Conservation (phyloP, 176 grass and related monocot species). For the Aegilops longissima region DNA sequence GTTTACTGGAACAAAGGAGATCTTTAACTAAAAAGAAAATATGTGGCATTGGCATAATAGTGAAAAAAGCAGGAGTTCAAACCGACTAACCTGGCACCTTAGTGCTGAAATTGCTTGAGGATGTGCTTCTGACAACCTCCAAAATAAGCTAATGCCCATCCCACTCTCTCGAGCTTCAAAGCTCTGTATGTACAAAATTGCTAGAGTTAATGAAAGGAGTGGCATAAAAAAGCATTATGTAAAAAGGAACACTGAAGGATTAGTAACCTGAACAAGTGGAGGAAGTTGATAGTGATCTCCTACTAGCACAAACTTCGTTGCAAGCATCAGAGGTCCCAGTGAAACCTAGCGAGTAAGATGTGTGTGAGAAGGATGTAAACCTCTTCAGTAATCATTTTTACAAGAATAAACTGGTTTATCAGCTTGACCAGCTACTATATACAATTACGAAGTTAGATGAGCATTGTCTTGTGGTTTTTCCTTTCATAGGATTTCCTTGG, state of each 20-base stretch:
- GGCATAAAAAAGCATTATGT: not conserved
- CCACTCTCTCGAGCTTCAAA: conserved; percentile 88
- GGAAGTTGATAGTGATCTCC: conserved; percentile 98
- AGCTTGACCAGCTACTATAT: not conserved
- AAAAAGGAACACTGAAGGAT: not conserved
- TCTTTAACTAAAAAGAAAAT: conserved; percentile 31
- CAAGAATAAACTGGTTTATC: conserved; percentile 1
- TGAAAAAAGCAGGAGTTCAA: not conserved
- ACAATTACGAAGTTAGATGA: not conserved
- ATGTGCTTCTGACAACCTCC: conserved; percentile 95
- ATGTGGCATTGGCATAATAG: not conserved
- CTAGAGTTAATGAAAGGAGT: not conserved
- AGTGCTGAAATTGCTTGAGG: conserved; percentile 92
- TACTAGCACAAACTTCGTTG: conserved; percentile 92
- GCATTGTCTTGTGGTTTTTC: not conserved
- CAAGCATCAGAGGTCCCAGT: conserved; percentile 91
- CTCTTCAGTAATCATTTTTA: conserved; percentile 18
- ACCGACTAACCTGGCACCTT: conserved; percentile 71
- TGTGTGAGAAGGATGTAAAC: conserved; percentile 10
- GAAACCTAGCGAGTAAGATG: conserved; percentile 60
- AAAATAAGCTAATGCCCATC: conserved; percentile 95
- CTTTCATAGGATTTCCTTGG: not conserved
- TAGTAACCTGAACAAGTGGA: conserved; percentile 83
- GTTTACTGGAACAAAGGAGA: conserved; percentile 22
- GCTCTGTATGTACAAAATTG: conserved; percentile 53